Evolutionary conservation across 2,329 filamentous ascomycete species (phyloP), one percentile per base, ranked within the genome.

Genomic region (Ophiostoma ulmi): DNA sequence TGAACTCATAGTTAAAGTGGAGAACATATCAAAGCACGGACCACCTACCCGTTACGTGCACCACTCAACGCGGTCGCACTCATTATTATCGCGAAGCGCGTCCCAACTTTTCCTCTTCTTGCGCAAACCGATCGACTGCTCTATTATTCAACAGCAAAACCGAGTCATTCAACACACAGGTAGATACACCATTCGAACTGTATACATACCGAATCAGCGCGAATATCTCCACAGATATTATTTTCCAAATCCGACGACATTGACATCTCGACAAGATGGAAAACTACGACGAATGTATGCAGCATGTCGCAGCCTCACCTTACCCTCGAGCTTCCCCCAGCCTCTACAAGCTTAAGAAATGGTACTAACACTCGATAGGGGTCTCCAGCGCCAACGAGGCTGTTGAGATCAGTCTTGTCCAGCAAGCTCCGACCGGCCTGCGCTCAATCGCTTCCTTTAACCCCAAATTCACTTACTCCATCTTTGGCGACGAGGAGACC

Each of bases 401-500:
- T 71, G 78, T 91, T 75, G 82, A 81, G 69, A 84, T 93, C 75
- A 87, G 86, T 69, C 83, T 91, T 48, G 80, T 87, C 22, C 81
- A 82, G 58, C 83, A 86, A 13, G 80, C 82, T 6, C 79, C 82
- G 22, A 80, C 80, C 8, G 82, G 83, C 74, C 77, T 86, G 68
- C 87, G 86, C 75, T 86, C 85, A 41, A 81, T 90, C 75, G 85
- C 86, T 36, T 86, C 87, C 38, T 98, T 99, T 79, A 85, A 92
- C 72, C 96, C 95, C 0, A 87, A 87, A 77, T 96, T 94, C 79
- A 97, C 94, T 22, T 97, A 98, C 79, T 84, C 92, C 1, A 91
- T 99, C 74, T 97, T 98, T 75, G 93, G 93, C 76, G 91, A 98
- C n/a, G 90, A 95, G 10, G 93, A 99, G 80, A 87, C 86, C 39